Percentiles rank a stretch among this genome's conserved stretches.
Conservation (phyloP, 139 green algal genomes). For the Dunaliella primolecta region DNA sequence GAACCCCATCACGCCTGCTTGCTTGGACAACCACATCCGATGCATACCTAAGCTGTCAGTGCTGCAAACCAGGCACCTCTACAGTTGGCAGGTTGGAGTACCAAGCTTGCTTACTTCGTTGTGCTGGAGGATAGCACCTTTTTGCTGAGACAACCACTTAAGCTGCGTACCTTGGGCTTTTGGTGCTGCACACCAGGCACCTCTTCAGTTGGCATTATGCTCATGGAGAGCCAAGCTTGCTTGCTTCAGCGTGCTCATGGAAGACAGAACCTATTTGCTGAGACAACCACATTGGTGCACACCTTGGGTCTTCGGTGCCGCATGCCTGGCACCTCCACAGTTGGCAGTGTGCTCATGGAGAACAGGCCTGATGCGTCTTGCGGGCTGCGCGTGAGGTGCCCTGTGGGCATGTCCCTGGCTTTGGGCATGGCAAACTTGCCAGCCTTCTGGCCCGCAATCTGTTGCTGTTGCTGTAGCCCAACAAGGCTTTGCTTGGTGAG, state of each 20-base stretch:
- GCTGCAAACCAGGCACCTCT: no score
- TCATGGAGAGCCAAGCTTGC: background rate
- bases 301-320: background rate
- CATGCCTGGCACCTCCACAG: conserved; percentile 23
- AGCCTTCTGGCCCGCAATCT: conserved; percentile 1
- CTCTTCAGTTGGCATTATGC: no score
- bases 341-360: conserved; percentile 34
- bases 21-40: no score
- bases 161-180: no score
- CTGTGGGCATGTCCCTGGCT: conserved; percentile 25
- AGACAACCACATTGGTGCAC: background rate
- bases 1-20: no score
- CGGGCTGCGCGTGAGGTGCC: conserved; percentile 18
- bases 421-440: conserved; percentile 27
- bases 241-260: background rate
- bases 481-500: background rate
- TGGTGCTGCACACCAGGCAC: no score
- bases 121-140: no score
- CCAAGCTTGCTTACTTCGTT: no score
- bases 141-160: no score
- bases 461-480: background rate
- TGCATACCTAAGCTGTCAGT: no score
- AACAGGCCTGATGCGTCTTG: conserved; percentile 24
- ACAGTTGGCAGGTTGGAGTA: no score
- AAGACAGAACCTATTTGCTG: no score